Base-by-base conservation (phyloP, 1,284 basidiomycete genomes). In the Cryptococcus sp. region DNA sequence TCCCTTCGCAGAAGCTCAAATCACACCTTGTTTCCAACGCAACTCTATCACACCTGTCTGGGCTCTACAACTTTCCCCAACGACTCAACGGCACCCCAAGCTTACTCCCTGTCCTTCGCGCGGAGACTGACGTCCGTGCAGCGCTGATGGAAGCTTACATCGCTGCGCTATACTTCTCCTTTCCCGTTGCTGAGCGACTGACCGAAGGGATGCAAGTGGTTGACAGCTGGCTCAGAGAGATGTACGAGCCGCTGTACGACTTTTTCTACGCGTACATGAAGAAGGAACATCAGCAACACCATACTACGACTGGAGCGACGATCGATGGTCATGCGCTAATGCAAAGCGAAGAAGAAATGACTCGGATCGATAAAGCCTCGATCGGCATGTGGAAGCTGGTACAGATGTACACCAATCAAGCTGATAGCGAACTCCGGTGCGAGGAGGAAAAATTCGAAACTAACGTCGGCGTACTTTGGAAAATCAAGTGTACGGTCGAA, bases 71-170 rank as follows among this genome's bases (percentile, higher is more conserved):
- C 47, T 52, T 77, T 35, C 75, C 75, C 13, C 58, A 67, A 48
- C 61, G 68, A 11, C 64, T 77, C 25, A 62, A 58, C 22, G 73
- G 66, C 42, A 67, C 71, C 50, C 63, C 71, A 3, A 50, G 65
- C 8, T 50, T 69, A 30, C 65, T 71, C 1, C 70, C 71, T 5
- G 60, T 72, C 8, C 68, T 77, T 4, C 64, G 69, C 41, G 69
- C 68, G 6, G 67, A 72, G 60, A 72, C 70, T 16, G 74, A 77
- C 58, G 65, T 74, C 49, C 63, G 74, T 47, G 74, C 75, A 3
- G 75, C 75, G 1, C 61, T 77, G n/a, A 54, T 77, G 41, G 75
- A 77, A 60, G 73, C 75, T 1, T 77, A 76, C 60, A 75, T 77
- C 38, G 74, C 75, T 45, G 75, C 60, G 2, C 27, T 76, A 10